phyloP scores from a whole-genome alignment of 306 rosid genomes.

The Rosa persica region DNA sequence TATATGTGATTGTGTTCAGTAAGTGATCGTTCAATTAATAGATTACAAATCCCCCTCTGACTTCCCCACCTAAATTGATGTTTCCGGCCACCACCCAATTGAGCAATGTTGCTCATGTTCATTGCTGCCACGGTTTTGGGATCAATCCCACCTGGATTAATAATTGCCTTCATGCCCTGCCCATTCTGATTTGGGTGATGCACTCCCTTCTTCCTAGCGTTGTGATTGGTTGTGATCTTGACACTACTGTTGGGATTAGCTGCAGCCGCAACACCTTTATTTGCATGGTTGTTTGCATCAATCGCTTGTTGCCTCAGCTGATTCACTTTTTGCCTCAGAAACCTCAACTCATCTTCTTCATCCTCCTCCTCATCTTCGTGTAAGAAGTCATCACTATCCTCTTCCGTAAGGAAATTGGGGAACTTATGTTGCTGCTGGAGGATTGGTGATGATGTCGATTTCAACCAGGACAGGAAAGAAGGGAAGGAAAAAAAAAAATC shows the following conservation, averaged over 20 bases:
- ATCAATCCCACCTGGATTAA: slow-evolving; percentile 42
- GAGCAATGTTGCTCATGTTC: slow-evolving; percentile 50
- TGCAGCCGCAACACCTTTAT: slow-evolving; percentile 36
- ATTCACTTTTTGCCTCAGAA: slow-evolving; percentile 52
- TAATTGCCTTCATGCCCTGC: slow-evolving; percentile 35
- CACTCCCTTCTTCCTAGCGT: slow-evolving; percentile 43
- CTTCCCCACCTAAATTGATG: slow-evolving; percentile 53
- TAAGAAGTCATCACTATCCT: slow-evolving; percentile 36
- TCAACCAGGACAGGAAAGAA: too few relatives aligned
- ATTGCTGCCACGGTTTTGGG: slow-evolving; percentile 64
- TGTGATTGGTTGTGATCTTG: slow-evolving; percentile 41
- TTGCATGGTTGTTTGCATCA: slow-evolving; percentile 48
- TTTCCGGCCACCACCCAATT: slow-evolving; percentile 36
- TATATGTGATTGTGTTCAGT: too few relatives aligned
- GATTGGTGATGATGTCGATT: too few relatives aligned
- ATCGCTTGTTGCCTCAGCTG: slow-evolving; percentile 52
- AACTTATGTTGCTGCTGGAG: slow-evolving; percentile 38
- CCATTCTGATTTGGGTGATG: slow-evolving; percentile 37
- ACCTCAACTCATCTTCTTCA: slow-evolving; percentile 42
- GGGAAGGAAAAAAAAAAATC: too few relatives aligned
- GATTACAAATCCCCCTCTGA: slow-evolving; percentile 24
- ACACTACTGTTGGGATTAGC: slow-evolving; percentile 31
- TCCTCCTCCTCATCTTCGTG: slow-evolving; percentile 47
- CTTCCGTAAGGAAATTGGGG: slow-evolving; percentile 52
- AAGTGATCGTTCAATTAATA: too few relatives aligned